These are phyloP conservation scores for Trametes coccinea DNA, from an alignment of 768 basidiomycete genomes.

Conservation along the genomic window DNA sequence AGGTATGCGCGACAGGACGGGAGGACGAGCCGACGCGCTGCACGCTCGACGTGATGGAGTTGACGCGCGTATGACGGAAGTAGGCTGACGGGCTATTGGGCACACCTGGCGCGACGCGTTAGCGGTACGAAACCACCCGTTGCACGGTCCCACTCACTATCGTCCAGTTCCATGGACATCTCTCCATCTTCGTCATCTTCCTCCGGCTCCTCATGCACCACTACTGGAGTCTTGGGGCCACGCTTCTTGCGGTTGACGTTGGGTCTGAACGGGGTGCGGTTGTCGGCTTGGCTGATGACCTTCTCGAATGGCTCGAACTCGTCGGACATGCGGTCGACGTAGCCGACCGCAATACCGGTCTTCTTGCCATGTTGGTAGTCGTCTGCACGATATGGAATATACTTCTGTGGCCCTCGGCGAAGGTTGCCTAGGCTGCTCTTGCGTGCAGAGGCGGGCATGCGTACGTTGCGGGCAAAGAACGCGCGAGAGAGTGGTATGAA, in stretches of 20 bases:
- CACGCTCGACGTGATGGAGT: conserved; percentile 32
- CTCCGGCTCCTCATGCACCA: conserved; percentile 24
- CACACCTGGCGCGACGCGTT: conserved; percentile 22
- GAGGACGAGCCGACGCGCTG: conserved; percentile 35
- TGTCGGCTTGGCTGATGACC: conserved; percentile 68
- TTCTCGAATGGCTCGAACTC: conserved; percentile 84
- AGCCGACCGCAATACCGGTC: conserved; percentile 69
- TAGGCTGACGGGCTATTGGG: conserved; percentile 34
- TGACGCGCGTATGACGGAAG: conserved; percentile 30
- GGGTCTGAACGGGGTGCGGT: conserved; percentile 58
- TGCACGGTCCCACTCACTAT: conserved; percentile 49
- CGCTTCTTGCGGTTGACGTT: conserved; percentile 46
- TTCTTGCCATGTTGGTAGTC: conserved; percentile 78
- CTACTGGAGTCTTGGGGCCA: conserved; percentile 32
- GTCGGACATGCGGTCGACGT: conserved; percentile 73
- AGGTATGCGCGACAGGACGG: conserved; percentile 29
- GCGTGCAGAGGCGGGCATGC: conserved; percentile 36
- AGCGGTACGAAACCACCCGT: background rate
- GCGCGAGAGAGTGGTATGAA: background rate
- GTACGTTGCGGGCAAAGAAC: background rate
- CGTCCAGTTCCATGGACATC: conserved; percentile 76
- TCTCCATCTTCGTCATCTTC: conserved; percentile 59
- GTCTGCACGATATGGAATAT: conserved; percentile 78
- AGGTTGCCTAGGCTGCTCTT: conserved; percentile 42
- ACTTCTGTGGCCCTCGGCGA: conserved; percentile 62